Percentiles rank a stretch among this genome's conserved stretches.
Conservation (phyloP, 805 yeast species). For the Metschnikowia cubensis region DNA sequence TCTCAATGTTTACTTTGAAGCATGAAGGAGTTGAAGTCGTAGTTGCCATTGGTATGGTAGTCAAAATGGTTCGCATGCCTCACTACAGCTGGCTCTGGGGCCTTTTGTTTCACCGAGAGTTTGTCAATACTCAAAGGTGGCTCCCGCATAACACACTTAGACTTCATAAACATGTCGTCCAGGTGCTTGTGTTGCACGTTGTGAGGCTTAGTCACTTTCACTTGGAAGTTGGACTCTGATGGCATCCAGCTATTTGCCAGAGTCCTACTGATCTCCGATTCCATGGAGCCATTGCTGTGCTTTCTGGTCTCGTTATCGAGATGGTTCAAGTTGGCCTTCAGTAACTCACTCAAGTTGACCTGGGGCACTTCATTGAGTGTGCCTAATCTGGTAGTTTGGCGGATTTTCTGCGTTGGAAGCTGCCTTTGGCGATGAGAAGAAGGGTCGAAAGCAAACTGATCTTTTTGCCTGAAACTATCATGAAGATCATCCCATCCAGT, state of each 20-base stretch:
- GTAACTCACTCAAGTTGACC: neutral
- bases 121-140: neutral
- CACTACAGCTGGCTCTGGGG: neutral
- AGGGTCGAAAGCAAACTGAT: neutral
- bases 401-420: neutral
- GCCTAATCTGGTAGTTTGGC: neutral
- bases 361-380: neutral
- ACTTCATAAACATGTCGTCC: neutral
- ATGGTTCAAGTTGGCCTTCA: neutral
- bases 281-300: slow-evolving; percentile 7
- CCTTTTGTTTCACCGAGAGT: neutral
- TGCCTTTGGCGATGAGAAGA: neutral
- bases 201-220: slow-evolving; percentile 3
- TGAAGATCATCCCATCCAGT: slow-evolving; percentile 12
- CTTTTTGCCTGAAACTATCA: neutral
- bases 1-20: slow-evolving; percentile 15
- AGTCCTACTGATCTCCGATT: slow-evolving; percentile 13
- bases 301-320: slow-evolving; percentile 1
- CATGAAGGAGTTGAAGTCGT: slow-evolving; percentile 38
- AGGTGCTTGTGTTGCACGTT: neutral
- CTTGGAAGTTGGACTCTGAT: slow-evolving; percentile 16
- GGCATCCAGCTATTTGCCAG: slow-evolving; percentile 18
- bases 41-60: slow-evolving; percentile 27
- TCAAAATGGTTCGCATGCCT: slow-evolving; percentile 28
- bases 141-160: neutral